Conservation (phyloP, 345 rosid genomes). For the Trapa incisa region DNA sequence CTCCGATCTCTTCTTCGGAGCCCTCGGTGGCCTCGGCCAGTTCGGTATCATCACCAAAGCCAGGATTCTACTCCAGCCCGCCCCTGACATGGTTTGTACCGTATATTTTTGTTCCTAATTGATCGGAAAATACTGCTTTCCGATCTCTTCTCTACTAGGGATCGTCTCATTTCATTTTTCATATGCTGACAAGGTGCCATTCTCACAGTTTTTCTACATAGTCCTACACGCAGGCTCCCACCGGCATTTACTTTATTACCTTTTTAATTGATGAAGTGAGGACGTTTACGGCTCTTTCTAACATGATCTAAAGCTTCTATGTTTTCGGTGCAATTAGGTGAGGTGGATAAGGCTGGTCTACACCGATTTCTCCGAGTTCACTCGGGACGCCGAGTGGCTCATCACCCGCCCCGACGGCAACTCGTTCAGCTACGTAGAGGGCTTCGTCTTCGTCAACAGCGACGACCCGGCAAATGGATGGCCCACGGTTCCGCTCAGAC, state of each 20-base stretch:
- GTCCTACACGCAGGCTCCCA: neutral
- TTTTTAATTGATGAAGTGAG: neutral
- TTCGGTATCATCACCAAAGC: slow-evolving; percentile 89
- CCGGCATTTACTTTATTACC: neutral
- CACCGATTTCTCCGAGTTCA: slow-evolving; percentile 52
- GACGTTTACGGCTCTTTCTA: neutral
- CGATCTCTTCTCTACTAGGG: neutral
- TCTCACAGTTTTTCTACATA: neutral
- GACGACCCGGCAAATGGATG: slow-evolving; percentile 79
- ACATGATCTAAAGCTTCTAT: neutral
- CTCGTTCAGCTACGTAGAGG: slow-evolving; percentile 82
- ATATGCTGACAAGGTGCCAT: neutral
- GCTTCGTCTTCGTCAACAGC: slow-evolving; percentile 71
- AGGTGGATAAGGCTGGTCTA: slow-evolving; percentile 87
- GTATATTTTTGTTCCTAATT: no score
- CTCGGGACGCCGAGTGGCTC: slow-evolving; percentile 67
- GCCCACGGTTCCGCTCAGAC: slow-evolving; percentile 55
- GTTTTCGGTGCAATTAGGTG: slow-evolving; percentile 39
- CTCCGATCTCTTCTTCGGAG: slow-evolving; percentile 56
- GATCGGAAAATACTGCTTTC: neutral
- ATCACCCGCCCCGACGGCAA: slow-evolving; percentile 42
- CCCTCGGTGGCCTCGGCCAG: slow-evolving; percentile 84
- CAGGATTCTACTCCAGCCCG: slow-evolving; percentile 49
- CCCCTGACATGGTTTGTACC: slow-evolving; percentile 63
- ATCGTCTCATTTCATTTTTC: neutral